Conservation (phyloP, 495 filamentous ascomycete species). For the Astrothelium subdiscretum region DNA sequence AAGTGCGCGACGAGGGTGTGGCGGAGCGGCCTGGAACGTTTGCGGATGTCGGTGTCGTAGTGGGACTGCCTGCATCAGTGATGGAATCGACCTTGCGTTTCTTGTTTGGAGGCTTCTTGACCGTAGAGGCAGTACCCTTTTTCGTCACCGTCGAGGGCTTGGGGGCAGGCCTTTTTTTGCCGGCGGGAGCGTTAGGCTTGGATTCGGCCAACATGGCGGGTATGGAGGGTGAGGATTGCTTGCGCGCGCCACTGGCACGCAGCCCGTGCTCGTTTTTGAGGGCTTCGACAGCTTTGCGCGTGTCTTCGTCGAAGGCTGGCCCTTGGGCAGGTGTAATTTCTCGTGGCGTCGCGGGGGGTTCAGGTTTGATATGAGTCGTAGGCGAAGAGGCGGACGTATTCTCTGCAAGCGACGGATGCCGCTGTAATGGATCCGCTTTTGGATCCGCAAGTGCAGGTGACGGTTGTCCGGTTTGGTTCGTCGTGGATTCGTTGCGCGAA, state of each 20-base stretch:
- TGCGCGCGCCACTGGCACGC: slow-evolving; percentile 10
- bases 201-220: slow-evolving; percentile 15
- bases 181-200: slow-evolving; percentile 7
- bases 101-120: slow-evolving; percentile 43
- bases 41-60: not conserved
- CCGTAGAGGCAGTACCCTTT: slow-evolving; percentile 38
- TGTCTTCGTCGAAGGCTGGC: slow-evolving; percentile 12
- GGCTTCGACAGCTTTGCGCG: slow-evolving; percentile 23
- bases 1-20: slow-evolving; percentile 36
- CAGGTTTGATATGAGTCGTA: slow-evolving; percentile 22
- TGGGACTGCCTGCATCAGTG: slow-evolving; percentile 35
- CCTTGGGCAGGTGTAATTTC: slow-evolving; percentile 21
- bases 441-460: slow-evolving; percentile 6
- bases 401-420: not conserved
- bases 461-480: slow-evolving; percentile 13
- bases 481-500: slow-evolving; percentile 15
- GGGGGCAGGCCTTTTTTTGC: slow-evolving; percentile 26
- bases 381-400: slow-evolving; percentile 11
- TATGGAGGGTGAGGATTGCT: slow-evolving; percentile 15
- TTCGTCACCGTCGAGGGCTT: slow-evolving; percentile 34
- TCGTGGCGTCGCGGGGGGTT: slow-evolving; percentile 22
- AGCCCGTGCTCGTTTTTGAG: slow-evolving; percentile 26
- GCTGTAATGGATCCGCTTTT: slow-evolving; percentile 2
- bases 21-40: slow-evolving; percentile 6
- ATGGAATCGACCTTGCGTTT: slow-evolving; percentile 46